Base-by-base conservation (phyloP, 345 rosid genomes). In the Euphorbia pulcherrima region DNA sequence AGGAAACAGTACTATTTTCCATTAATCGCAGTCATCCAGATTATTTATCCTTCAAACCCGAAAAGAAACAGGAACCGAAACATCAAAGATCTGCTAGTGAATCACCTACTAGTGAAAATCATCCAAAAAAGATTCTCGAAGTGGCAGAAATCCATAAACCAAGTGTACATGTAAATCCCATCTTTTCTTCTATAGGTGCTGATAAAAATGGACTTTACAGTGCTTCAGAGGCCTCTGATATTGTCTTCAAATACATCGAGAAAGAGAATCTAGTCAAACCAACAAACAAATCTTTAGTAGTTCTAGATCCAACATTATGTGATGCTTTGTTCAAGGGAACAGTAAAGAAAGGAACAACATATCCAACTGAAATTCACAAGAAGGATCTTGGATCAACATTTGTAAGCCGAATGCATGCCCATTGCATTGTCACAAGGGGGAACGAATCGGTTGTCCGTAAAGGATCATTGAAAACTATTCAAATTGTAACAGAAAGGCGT, bases 301-400 rank as follows among this genome's bases (percentile, higher is more conserved):
- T 94, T 50, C 71, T 94, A 81, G 95, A 94, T 82, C 83, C 97
- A 39, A 74, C 76, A 27, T 67, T 94, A 65, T 91, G 99, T 40
- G 99, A 94, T 72, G 81, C 95, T 53, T 81, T 94, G 64, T 89
- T 84, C 81, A 94, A 94, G 79, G 99, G 99, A 79, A 85, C 97
- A 52, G 83, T 94, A 29, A 94, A 94, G 81, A 94, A 94, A 75
- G 99, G 99, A 73, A 74, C 96, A 23, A 63, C 83, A 16, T 94
- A 91, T 72, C 99, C 97, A 17, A 85, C 97, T 27, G 96, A 85
- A 81, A 82, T 94, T 67, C 95, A 85, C 68, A 94, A 88, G 80
- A 91, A 85, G 68, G 97, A 94, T 76, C 66, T 91, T 66, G 96
- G 87, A 52, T 72, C 82, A 17, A 83, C 78, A 37, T 91, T 91